Conservation (phyloP, 306 rosid genomes). For the Arachis hypogaea region DNA sequence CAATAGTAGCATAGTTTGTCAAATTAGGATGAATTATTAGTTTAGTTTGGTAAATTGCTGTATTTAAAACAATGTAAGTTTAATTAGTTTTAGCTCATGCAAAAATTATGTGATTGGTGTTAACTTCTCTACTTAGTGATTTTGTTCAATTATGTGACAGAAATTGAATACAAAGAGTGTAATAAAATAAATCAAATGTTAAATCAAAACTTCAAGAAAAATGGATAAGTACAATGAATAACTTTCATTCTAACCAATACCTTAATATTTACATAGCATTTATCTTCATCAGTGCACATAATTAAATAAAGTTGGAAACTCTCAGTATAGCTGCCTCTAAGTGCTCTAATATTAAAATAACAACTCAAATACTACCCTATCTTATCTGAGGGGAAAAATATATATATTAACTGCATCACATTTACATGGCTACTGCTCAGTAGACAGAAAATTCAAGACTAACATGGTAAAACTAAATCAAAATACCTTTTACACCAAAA, state of each 20-base stretch:
- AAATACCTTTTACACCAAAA: conserved; percentile 44
- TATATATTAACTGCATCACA: conserved; percentile 28
- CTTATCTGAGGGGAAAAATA: conserved; percentile 21
- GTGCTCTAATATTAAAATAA: conserved; percentile 6
- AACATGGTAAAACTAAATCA: conserved; percentile 34
- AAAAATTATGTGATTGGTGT: not conserved
- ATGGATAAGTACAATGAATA: conserved; percentile 14
- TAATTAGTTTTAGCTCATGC: not conserved
- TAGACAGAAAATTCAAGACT: conserved; percentile 36
- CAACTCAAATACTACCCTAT: conserved; percentile 34
- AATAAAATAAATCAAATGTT: not conserved
- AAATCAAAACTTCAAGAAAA: conserved; percentile 17
- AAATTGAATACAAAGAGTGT: too few species aligned
- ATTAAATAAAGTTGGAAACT: conserved; percentile 21
- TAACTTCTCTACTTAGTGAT: too few species aligned
- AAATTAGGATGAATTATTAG: conserved; percentile 10
- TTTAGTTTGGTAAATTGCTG: conserved; percentile 1
- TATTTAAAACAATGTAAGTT: not conserved
- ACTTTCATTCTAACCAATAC: conserved; percentile 31
- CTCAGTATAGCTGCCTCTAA: conserved; percentile 29
- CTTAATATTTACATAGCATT: conserved; percentile 47
- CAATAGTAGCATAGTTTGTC: not conserved
- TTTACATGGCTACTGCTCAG: conserved; percentile 49
- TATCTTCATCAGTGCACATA: conserved; percentile 18
- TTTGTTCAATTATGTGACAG: too few species aligned